Conservation (phyloP, 768 basidiomycete genomes). For the Boletus eberwhitei region DNA sequence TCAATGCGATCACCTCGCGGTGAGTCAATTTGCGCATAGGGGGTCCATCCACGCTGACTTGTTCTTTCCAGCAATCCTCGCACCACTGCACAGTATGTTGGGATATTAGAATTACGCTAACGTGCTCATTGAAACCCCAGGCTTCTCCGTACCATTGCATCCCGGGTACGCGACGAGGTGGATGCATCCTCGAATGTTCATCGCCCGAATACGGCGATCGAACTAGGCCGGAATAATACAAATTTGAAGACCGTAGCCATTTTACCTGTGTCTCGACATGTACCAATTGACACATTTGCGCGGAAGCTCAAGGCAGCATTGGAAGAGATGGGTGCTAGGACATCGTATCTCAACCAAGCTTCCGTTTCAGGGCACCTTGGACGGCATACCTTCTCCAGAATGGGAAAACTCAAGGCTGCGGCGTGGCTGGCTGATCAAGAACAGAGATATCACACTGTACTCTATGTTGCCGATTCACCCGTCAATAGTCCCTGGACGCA, state of each 20-base stretch:
- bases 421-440: constrained; percentile 94
- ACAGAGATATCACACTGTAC: constrained; percentile 87
- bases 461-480: constrained; percentile 95
- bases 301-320: constrained; percentile 84
- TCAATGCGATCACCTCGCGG: constrained; percentile 94
- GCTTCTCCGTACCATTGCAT: constrained; percentile 85
- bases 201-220: constrained; percentile 49
- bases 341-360: constrained; percentile 90
- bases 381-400: constrained; percentile 89
- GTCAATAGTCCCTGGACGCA: constrained; percentile 97
- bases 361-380: constrained; percentile 91
- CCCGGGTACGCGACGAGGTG: constrained; percentile 82
- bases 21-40: constrained; percentile 27
- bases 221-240: constrained; percentile 72
- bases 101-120: neutral
- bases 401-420: constrained; percentile 95
- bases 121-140: constrained; percentile 34
- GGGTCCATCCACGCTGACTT: neutral
- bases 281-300: constrained; percentile 88
- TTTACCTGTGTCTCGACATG: constrained; percentile 78
- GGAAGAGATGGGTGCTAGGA: constrained; percentile 91
- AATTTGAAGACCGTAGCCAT: constrained; percentile 96
- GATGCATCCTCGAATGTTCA: constrained; percentile 55
- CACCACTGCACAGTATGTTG: constrained; percentile 74
- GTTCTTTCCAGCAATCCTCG: constrained; percentile 61